These are phyloP conservation scores for Didymella exigua DNA, from an alignment of 2,329 filamentous ascomycete species.

Conservation along the genomic window DNA sequence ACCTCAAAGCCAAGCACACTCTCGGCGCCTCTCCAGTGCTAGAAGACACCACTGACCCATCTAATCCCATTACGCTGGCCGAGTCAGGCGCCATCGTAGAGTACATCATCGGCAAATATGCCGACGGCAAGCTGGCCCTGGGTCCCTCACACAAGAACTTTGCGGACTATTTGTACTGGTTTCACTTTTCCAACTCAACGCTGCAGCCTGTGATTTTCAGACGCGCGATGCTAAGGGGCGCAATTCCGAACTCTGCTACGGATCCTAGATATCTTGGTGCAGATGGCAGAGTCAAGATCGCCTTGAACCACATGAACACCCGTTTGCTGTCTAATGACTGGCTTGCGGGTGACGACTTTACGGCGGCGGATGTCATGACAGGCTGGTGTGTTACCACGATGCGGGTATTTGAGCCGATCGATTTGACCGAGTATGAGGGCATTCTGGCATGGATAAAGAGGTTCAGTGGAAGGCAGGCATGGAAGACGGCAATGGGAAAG, in stretches of 20 bases:
- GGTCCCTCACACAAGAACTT: conserved; percentile 57
- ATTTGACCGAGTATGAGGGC: conserved; percentile 40
- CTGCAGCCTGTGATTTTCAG: conserved; percentile 48
- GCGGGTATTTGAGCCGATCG: conserved; percentile 58
- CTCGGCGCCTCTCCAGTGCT: conserved; percentile 66
- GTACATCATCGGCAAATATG: conserved; percentile 64
- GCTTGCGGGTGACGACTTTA: conserved; percentile 67
- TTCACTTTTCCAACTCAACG: conserved; percentile 59
- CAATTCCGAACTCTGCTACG: conserved; percentile 32
- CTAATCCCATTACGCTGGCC: conserved; percentile 59
- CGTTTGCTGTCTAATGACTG: conserved; percentile 57
- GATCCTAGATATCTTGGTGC: conserved; percentile 45
- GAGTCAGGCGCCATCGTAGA: conserved; percentile 67
- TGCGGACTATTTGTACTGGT: conserved; percentile 68
- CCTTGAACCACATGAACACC: conserved; percentile 56
- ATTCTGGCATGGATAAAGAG: conserved; percentile 40
- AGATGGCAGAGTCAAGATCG: conserved; percentile 45
- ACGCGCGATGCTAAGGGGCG: conserved; percentile 35
- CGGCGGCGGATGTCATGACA: conserved; percentile 69
- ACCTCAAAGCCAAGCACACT: conserved; percentile 43
- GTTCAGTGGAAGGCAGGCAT: conserved; percentile 35
- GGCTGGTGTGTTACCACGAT: conserved; percentile 67
- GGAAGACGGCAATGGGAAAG: conserved; percentile 59
- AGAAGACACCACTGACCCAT: conserved; percentile 54
- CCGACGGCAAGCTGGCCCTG: conserved; percentile 55